Evolutionary conservation across 2,329 filamentous ascomycete genomes (phyloP).

Genomic region (Colletotrichum sp.): DNA sequence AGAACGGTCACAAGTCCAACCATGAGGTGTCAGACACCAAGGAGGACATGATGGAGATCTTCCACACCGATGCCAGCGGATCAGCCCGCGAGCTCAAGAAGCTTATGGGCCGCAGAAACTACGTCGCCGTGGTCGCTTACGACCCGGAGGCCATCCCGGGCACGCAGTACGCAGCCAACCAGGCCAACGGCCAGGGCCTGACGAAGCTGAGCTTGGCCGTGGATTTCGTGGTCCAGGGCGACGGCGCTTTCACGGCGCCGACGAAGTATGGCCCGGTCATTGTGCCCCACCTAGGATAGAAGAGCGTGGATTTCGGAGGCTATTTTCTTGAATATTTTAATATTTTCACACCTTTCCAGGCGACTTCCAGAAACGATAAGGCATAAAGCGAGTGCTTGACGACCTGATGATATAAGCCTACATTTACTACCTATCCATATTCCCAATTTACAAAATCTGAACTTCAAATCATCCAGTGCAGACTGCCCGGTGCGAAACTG

Average conservation of each 20-base stretch:
- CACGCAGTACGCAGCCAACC: conserved; percentile 34
- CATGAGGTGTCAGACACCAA: conserved; percentile 88
- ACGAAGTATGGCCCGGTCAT: conserved; percentile 98
- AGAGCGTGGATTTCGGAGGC: not conserved
- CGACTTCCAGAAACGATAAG: not conserved
- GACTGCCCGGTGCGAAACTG: not conserved
- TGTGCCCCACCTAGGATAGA: conserved; percentile 79
- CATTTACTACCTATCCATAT: not conserved
- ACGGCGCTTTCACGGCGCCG: conserved; percentile 78
- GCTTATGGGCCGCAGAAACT: conserved; percentile 92
- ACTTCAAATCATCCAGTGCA: not conserved
- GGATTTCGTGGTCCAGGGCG: conserved; percentile 96
- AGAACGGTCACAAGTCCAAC: conserved; percentile 80
- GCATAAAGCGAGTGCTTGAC: not conserved
- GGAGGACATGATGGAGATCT: conserved; percentile 99
- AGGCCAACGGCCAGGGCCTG: conserved; percentile 47
- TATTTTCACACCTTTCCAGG: not conserved
- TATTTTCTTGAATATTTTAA: conserved; percentile 1
- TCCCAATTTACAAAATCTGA: not conserved
- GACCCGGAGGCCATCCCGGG: conserved; percentile 76
- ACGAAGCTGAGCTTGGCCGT: conserved; percentile 84
- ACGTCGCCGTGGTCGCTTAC: conserved; percentile 91
- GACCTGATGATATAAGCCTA: conserved; percentile 6
- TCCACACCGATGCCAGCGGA: conserved; percentile 92
- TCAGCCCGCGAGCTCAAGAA: conserved; percentile 82